Conservation (phyloP, 345 rosid genomes). For the Pistacia atlantica region DNA sequence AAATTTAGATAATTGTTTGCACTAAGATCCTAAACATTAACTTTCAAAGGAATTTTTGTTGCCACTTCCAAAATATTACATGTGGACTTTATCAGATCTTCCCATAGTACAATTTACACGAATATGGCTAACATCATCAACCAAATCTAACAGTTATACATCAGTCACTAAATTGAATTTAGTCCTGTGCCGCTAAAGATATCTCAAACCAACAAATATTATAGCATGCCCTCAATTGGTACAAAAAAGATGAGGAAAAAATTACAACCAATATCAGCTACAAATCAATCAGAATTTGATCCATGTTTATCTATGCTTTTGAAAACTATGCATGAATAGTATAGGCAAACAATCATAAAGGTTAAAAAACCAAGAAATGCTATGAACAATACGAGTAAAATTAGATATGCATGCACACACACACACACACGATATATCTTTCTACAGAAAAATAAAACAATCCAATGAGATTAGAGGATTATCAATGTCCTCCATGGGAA, state of each 20-base stretch:
- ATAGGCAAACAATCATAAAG: background rate
- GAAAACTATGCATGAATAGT: background rate
- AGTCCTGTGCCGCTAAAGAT: no score
- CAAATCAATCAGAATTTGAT: background rate
- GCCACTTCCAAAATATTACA: no score
- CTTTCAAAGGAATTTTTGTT: no score
- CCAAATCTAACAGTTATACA: no score
- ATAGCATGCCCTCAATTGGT: background rate
- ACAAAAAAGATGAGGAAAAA: background rate
- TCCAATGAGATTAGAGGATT: conserved; percentile 88
- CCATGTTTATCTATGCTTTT: background rate
- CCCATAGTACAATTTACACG: no score
- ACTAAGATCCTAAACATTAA: no score
- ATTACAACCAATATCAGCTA: background rate
- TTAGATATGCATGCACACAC: conserved; percentile 12
- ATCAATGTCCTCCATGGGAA: conserved; percentile 55
- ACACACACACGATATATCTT: background rate
- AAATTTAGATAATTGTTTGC: no score
- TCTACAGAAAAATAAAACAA: conserved; percentile 85
- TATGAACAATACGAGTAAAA: conserved; percentile 12
- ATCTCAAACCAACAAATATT: background rate
- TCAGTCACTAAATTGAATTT: no score
- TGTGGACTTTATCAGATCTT: no score
- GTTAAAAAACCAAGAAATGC: background rate
- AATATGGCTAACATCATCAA: no score